Evolutionary conservation across 2,329 filamentous ascomycete genomes (phyloP).

Genomic region (Verticillium nonalfalfae): DNA sequence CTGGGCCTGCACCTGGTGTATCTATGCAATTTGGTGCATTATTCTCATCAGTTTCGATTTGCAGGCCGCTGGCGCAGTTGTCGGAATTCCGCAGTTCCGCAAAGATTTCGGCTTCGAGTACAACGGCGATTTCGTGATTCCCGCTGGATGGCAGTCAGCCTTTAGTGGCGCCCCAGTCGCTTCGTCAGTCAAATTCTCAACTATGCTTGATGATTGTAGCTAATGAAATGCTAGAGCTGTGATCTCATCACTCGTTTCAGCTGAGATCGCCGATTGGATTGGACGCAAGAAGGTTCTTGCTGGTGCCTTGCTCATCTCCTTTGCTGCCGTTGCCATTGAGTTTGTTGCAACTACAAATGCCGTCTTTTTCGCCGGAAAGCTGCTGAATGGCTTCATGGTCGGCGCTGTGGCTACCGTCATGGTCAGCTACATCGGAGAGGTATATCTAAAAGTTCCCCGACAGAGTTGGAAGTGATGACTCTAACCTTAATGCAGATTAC

Average conservation of each 20-base stretch:
- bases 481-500: slow-evolving; percentile 13
- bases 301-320: slow-evolving; percentile 24
- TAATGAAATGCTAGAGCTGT: neutral
- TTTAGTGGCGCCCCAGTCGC: slow-evolving; percentile 35
- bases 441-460: slow-evolving; percentile 1
- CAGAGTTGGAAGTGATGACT: neutral
- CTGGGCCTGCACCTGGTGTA: slow-evolving; percentile 22
- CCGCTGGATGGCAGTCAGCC: slow-evolving; percentile 35
- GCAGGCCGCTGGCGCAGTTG: slow-evolving; percentile 30
- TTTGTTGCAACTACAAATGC: slow-evolving; percentile 30
- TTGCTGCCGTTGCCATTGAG: slow-evolving; percentile 29
- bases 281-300: slow-evolving; percentile 14
- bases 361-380: slow-evolving; percentile 24
- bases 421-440: slow-evolving; percentile 24
- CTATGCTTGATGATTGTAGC: neutral
- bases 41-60: slow-evolving; percentile 33
- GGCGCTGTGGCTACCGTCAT: slow-evolving; percentile 19
- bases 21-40: slow-evolving; percentile 31
- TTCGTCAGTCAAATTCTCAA: slow-evolving; percentile 14
- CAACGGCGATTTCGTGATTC: slow-evolving; percentile 28
- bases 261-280: neutral
- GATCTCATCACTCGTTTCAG: neutral
- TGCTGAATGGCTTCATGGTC: slow-evolving; percentile 31
- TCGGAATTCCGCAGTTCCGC: slow-evolving; percentile 36
- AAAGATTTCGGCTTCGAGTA: slow-evolving; percentile 34